phyloP scores from a whole-genome alignment of 73 alveolate species.

The Stentor coeruleus region DNA sequence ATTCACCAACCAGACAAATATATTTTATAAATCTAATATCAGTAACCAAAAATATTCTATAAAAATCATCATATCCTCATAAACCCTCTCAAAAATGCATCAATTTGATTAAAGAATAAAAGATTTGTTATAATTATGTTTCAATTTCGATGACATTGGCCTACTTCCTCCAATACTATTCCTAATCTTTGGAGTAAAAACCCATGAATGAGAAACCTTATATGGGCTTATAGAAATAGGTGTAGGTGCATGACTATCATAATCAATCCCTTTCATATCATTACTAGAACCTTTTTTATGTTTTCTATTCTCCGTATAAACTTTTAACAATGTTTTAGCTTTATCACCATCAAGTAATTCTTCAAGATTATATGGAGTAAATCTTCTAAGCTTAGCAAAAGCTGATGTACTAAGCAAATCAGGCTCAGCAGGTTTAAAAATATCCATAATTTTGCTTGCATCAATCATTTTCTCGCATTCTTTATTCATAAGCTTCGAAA shows the following conservation, averaged over 20 bases:
- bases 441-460: background rate
- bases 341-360: background rate
- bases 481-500: background rate
- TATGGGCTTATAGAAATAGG: background rate
- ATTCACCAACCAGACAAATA: too few relatives aligned
- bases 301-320: background rate
- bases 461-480: background rate
- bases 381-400: constrained; percentile 7
- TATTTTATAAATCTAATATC: too few relatives aligned
- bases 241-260: background rate
- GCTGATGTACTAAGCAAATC: background rate
- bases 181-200: background rate
- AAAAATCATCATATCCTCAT: too few relatives aligned
- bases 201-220: background rate
- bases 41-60: too few relatives aligned
- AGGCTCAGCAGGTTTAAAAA: background rate
- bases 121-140: too few relatives aligned
- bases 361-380: background rate
- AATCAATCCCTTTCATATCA: background rate
- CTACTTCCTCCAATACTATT: too few relatives aligned
- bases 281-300: background rate
- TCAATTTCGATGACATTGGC: too few relatives aligned
- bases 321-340: background rate
- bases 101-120: too few relatives aligned
- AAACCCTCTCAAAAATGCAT: too few relatives aligned